Evolutionary conservation across 1,284 basidiomycete genomes (phyloP).

Genomic region (Austropuccinia psidii): DNA sequence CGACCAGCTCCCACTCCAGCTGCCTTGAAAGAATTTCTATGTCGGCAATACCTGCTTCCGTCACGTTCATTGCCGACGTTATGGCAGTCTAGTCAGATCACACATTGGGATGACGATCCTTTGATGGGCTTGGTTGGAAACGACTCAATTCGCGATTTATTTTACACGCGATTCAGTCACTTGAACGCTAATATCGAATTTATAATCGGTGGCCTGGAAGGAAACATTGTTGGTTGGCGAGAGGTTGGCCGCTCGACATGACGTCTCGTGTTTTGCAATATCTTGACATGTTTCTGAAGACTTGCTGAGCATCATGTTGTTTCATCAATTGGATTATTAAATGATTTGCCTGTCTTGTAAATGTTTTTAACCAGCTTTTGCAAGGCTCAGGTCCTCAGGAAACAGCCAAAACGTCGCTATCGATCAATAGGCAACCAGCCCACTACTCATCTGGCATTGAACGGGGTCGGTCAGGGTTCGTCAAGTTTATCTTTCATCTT

Average conservation of each 20-base stretch:
- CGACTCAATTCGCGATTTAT: conserved; percentile 21
- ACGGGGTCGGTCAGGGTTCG: conserved; percentile 28
- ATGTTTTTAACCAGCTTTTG: too few relatives aligned
- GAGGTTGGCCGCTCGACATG: not conserved
- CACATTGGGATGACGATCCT: conserved; percentile 29
- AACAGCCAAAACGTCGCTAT: conserved; percentile 27
- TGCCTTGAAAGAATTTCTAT: not conserved
- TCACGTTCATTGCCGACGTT: not conserved
- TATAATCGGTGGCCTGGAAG: conserved; percentile 28
- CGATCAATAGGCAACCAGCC: conserved; percentile 15
- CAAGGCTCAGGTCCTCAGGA: too few relatives aligned
- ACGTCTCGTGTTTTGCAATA: not conserved
- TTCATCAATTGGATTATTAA: too few relatives aligned
- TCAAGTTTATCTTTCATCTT: not conserved
- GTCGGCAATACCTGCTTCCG: not conserved
- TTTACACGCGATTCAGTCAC: not conserved
- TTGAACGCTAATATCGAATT: conserved; percentile 23
- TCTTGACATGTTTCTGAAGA: too few relatives aligned
- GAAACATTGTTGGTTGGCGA: conserved; percentile 20
- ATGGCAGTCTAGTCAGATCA: conserved; percentile 21
- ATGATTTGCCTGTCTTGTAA: too few relatives aligned
- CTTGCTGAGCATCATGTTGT: too few relatives aligned
- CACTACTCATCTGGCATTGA: conserved; percentile 18
- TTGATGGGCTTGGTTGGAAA: conserved; percentile 1
- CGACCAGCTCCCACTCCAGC: too few relatives aligned